phyloP scores from a whole-genome alignment of 257 asterid species.

The Primulina huaijiensis region DNA sequence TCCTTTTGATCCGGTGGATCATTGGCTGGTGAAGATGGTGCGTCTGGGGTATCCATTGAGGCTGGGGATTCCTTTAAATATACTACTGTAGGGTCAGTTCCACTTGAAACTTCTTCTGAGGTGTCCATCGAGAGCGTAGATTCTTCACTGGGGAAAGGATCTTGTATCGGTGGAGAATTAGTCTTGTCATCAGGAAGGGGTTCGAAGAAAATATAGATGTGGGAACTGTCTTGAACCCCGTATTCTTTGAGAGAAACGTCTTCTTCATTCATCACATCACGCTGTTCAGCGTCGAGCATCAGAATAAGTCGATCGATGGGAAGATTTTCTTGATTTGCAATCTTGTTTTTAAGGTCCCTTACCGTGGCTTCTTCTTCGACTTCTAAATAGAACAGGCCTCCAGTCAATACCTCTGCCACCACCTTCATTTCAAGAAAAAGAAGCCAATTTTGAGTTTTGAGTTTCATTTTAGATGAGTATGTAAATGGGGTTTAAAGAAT shows the following conservation, averaged over 20 bases:
- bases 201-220: conserved; percentile 47
- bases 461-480: not conserved
- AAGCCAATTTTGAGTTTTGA: not conserved
- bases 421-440: conserved; percentile 40
- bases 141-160: conserved; percentile 4
- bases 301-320: conserved; percentile 51
- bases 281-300: conserved; percentile 32
- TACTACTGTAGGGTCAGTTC: not conserved
- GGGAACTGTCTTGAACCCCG: conserved; percentile 66
- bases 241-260: conserved; percentile 39
- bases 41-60: not conserved
- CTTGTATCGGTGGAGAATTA: conserved; percentile 26
- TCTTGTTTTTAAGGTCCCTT: conserved; percentile 48
- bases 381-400: conserved; percentile 45
- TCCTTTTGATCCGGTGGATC: not conserved
- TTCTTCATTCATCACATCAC: conserved; percentile 25
- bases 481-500: not conserved
- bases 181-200: conserved; percentile 23
- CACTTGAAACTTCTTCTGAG: conserved; percentile 11
- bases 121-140: not conserved
- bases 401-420: conserved; percentile 55
- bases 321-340: conserved; percentile 54
- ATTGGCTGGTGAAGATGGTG: not conserved
- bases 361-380: conserved; percentile 46
- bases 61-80: not conserved